Base-by-base conservation (phyloP, 1,284 basidiomycete genomes). In the Boletus mariae region DNA sequence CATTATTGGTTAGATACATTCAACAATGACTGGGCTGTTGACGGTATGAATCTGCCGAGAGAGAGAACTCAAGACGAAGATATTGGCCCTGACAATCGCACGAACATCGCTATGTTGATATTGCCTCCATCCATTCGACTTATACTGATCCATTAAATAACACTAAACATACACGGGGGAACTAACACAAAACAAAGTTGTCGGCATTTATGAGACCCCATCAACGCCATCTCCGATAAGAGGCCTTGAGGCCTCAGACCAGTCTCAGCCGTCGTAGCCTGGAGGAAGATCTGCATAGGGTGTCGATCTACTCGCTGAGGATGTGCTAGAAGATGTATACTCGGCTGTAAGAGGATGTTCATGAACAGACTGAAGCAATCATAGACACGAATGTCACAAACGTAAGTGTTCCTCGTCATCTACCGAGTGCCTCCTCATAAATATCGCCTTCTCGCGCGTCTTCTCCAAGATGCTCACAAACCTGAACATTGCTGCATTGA, bases 381-480 rank as follows among this genome's bases (percentile, higher is more conserved):
- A 34, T 40, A 29, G 42, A 29, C 35, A 10, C 13, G 53, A 56
- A 51, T 45, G 29, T 52, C 53, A 82, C 86, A 57, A 67, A 90
- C 87, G 88, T 45, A 87, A 66, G n/a, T 78, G 73, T 51, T 86
- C 83, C 45, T 77, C 75, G 29, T 87, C 87, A 64, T 57, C 76
- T 69, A 44, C 74, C 69, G 59, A 71, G 61, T 84, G 83, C 45
- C 85, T 74, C 64, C 75, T 83, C 86, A 87, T 88, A 60, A 85
- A 87, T 42, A 89, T 81, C 26, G 82, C 82, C 47, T 79, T 75
- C 70, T 90, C 86, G 48, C 88, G 78, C 34, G 85, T 82, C 74
- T 90, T 89, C 71, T 89, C 85, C 49, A 92, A 67, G 28, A 80
- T 65, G 52, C 79, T 80, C 29, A 84, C 82, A 62, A 91, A 91